Base-by-base conservation (phyloP, 2,329 filamentous ascomycete species). In the Microdochium nivale region DNA sequence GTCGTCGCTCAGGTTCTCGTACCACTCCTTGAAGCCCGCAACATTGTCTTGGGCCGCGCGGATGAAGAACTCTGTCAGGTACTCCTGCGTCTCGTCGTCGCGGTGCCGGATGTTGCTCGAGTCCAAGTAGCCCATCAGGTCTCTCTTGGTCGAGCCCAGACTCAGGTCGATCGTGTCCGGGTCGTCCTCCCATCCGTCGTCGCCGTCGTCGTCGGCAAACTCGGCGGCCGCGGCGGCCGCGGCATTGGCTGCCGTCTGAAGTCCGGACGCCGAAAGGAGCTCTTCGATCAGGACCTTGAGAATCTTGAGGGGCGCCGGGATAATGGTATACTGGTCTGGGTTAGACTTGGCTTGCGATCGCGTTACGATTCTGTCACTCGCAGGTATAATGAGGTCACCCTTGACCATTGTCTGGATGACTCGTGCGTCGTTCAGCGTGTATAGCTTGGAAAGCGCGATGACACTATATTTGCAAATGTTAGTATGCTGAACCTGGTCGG, bases 281-380 rank as follows among this genome's bases (percentile, higher is more conserved):
- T 99, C 94, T 64, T 96, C 90, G 47, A 97, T 86, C 9, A 99
- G 81, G 3, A 97, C 86, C 74, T 99, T 99, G 69, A 97, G 73
- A 54, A 99, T 96, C 73, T 99, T 99, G 63, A 99, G 79, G 1
- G 89, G 85, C 0, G 91, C 91, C 0, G 91, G 83, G 53, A 99
- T 83, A 54, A 88, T 82, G 5, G 90, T 96, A 72, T 86, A 97
- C 65, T 87, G 85, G 65, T 96, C 91, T 16, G 94, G 94, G 65
- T 92, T 92, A 65, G 86, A 81, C 69, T 87, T 90, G 14, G 94
- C 84, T 60, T 91, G 88, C 49, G 91, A 96, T 55, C 94, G 83
- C 21, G 94, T 99, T 84, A 96, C 90, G 68, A 99, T 99, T 55
- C 86, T 71, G 72, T 90, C 86, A 56, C 86, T 88, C 52, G 84